A percentile compares a stretch with the other conserved stretches of the same genome.
Conservation (phyloP, 192 early-diverging fungal species). For the Phycomyces blakesleeanus region DNA sequence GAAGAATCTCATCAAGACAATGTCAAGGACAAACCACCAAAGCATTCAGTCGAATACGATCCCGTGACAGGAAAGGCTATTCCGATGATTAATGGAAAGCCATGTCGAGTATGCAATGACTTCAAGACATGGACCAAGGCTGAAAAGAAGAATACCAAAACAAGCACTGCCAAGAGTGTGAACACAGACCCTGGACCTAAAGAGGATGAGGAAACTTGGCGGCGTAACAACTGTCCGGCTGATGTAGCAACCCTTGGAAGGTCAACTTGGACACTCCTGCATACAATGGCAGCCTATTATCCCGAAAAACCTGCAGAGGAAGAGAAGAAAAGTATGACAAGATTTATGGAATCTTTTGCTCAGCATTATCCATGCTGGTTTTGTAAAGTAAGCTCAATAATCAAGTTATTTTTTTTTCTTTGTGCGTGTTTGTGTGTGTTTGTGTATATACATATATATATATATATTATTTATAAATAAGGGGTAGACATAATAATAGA, state of each 20-base stretch:
- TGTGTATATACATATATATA: too few relatives aligned
- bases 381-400: conserved; percentile 56
- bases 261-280: conserved; percentile 93
- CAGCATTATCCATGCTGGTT: conserved; percentile 89
- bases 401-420: too few relatives aligned
- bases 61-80: conserved; percentile 37
- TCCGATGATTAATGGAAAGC: conserved; percentile 55
- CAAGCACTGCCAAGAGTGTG: conserved; percentile 27
- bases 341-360: conserved; percentile 70
- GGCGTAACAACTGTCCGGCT: conserved; percentile 65
- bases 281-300: conserved; percentile 97
- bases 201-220: conserved; percentile 18
- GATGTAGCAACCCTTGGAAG: conserved; percentile 80
- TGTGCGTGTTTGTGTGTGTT: too few relatives aligned
- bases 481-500: too few relatives aligned
- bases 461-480: too few relatives aligned
- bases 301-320: conserved; percentile 65
- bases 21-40: not conserved
- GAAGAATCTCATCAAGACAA: not conserved
- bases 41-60: conserved; percentile 14
- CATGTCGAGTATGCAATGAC: conserved; percentile 76
- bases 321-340: conserved; percentile 74
- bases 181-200: conserved; percentile 10
- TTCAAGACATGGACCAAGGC: conserved; percentile 68
- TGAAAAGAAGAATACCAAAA: conserved; percentile 40